Evolutionary conservation across 2,329 filamentous ascomycete species (phyloP).

Genomic region (Xylogone sp.): DNA sequence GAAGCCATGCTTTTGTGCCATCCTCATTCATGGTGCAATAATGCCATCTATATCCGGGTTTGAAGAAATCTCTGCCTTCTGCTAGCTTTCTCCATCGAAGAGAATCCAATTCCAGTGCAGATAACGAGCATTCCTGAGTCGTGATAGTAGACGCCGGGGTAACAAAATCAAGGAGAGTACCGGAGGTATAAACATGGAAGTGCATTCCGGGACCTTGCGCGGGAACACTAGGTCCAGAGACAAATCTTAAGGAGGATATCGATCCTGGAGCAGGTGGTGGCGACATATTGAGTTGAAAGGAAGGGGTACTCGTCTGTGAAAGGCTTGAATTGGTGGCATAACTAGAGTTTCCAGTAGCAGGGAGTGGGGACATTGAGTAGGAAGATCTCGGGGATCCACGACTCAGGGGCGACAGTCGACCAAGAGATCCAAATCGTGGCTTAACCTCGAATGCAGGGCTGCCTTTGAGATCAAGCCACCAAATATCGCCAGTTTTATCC

Average conservation of each 20-base stretch:
- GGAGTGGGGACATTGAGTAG: conserved; percentile 45
- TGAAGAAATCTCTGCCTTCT: conserved; percentile 91
- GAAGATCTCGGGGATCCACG: conserved; percentile 47
- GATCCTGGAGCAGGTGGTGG: conserved; percentile 82
- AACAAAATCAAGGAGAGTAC: conserved; percentile 88
- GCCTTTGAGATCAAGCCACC: conserved; percentile 95
- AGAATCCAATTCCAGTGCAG: conserved; percentile 79
- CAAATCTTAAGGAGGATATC: conserved; percentile 86
- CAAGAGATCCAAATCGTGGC: conserved; percentile 53
- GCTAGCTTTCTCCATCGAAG: conserved; percentile 93
- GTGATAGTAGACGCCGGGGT: conserved; percentile 87
- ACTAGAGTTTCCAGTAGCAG: conserved; percentile 55
- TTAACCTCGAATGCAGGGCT: conserved; percentile 77
- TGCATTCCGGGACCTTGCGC: conserved; percentile 88
- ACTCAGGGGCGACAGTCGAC: conserved; percentile 29
- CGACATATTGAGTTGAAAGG: conserved; percentile 66
- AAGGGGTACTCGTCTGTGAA: conserved; percentile 62
- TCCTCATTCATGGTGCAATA: conserved; percentile 96
- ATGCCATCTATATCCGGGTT: conserved; percentile 90
- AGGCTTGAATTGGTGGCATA: conserved; percentile 67
- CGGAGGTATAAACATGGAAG: conserved; percentile 92
- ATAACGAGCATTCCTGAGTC: conserved; percentile 83
- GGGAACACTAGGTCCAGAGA: conserved; percentile 80
- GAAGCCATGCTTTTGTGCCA: conserved; percentile 91
- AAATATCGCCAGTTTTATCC: conserved; percentile 93